phyloP scores from a whole-genome alignment of 1,139 yeast genomes.

The Yamadazyma triangularis region DNA sequence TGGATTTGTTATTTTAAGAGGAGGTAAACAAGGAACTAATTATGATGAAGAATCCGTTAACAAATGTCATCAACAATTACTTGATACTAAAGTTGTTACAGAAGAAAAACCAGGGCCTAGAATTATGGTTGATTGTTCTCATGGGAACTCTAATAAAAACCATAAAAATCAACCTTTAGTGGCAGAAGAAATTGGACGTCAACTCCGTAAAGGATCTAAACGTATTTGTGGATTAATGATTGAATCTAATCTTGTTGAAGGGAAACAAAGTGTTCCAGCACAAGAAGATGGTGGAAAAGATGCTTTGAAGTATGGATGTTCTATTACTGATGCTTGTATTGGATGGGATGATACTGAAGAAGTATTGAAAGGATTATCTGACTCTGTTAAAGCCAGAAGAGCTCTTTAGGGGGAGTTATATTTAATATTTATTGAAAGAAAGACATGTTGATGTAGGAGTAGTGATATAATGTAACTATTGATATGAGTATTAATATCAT shows the following conservation, averaged over 20 bases:
- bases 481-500: no score
- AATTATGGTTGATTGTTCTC: constrained; percentile 97
- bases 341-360: constrained; percentile 79
- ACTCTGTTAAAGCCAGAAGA: constrained; percentile 79
- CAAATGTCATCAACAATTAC: constrained; percentile 62
- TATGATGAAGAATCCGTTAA: constrained; percentile 71
- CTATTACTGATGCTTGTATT: constrained; percentile 96
- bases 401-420: no score
- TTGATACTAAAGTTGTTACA: constrained; percentile 50
- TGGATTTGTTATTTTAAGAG: constrained; percentile 88
- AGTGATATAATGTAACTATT: no score
- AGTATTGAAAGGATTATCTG: constrained; percentile 67
- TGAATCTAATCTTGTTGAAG: constrained; percentile 86
- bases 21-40: constrained; percentile 92
- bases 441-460: no score
- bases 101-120: constrained; percentile 60
- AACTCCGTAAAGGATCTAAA: constrained; percentile 70
- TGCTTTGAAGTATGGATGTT: constrained; percentile 78
- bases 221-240: constrained; percentile 93
- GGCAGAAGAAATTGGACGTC: constrained; percentile 75
- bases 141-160: constrained; percentile 89
- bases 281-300: constrained; percentile 71
- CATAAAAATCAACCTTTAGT: constrained; percentile 92
- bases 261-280: constrained; percentile 82
- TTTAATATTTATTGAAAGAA: no score